Conservation (phyloP, 177 flowering plant species). For the Viscum album region DNA sequence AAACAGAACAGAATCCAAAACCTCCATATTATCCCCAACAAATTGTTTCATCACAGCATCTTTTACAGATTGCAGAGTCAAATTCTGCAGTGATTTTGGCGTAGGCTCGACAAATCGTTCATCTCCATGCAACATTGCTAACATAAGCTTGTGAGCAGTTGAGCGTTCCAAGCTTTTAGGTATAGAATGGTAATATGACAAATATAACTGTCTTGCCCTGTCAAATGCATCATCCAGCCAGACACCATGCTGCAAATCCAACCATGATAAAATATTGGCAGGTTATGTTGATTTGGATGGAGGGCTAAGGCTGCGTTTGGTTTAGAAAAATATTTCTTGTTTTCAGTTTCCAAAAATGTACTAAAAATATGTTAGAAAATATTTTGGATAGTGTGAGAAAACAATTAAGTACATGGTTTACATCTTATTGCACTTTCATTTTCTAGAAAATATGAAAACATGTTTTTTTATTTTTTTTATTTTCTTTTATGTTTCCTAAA, state of each 20-base stretch:
- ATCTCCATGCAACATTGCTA: conserved; percentile 93
- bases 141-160: conserved; percentile 95
- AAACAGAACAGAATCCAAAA: conserved; percentile 15
- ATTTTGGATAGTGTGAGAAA: too few relatives aligned
- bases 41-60: conserved; percentile 96
- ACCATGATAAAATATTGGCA: background rate
- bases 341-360: too few relatives aligned
- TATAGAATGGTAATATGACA: conserved; percentile 85
- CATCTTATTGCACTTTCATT: too few relatives aligned
- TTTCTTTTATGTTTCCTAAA: too few relatives aligned
- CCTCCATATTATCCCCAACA: conserved; percentile 92
- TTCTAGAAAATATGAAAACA: too few relatives aligned
- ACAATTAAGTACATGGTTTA: too few relatives aligned
- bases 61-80: conserved; percentile 59
- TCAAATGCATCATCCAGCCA: conserved; percentile 99
- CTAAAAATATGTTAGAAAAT: too few relatives aligned
- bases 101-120: conserved; percentile 98
- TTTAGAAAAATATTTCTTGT: too few relatives aligned
- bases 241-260: conserved; percentile 75
- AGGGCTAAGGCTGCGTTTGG: too few relatives aligned
- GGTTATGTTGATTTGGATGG: background rate
- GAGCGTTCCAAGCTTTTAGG: conserved; percentile 98
- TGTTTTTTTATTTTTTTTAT: too few relatives aligned
- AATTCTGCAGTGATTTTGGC: conserved; percentile 64
- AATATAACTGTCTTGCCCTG: conserved; percentile 82